Percentiles rank a stretch among this genome's conserved stretches.
Evolutionary conservation across 1,284 basidiomycete genomes (phyloP).

Genomic region (Microbotryum lychnidis-dioicae): DNA sequence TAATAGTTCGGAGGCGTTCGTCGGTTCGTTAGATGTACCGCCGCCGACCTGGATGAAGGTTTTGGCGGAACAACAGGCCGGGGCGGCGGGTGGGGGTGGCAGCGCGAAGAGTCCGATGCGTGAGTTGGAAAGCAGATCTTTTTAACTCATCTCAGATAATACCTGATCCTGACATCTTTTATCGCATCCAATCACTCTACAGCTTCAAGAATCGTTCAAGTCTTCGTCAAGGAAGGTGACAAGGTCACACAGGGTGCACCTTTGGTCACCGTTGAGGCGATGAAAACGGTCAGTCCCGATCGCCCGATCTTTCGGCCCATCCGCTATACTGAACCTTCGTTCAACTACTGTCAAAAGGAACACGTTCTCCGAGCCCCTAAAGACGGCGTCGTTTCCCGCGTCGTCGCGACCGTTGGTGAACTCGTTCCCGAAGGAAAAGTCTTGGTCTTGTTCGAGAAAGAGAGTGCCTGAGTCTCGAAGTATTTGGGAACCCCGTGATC

Average conservation of each 20-base stretch:
- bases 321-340: no score
- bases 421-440: slow-evolving; percentile 85
- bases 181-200: not conserved
- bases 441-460: slow-evolving; percentile 56
- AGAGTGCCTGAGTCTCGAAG: not conserved
- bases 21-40: slow-evolving; percentile 15
- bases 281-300: slow-evolving; percentile 27
- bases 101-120: slow-evolving; percentile 28
- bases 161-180: not conserved
- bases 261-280: slow-evolving; percentile 40
- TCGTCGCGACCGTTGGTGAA: slow-evolving; percentile 48
- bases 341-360: slow-evolving; percentile 23
- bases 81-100: slow-evolving; percentile 1
- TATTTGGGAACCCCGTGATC: no score
- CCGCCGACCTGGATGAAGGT: slow-evolving; percentile 17
- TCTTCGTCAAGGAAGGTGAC: slow-evolving; percentile 37
- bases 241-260: slow-evolving; percentile 37
- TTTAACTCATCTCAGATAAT: not conserved
- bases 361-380: slow-evolving; percentile 35
- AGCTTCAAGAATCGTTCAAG: slow-evolving; percentile 36
- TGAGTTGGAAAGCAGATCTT: not conserved
- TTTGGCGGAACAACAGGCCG: slow-evolving; percentile 8
- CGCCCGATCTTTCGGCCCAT: no score
- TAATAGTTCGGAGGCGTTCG: slow-evolving; percentile 13
- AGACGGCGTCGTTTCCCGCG: slow-evolving; percentile 34